A percentile compares a stretch with the other conserved stretches of the same genome.
phyloP scores from a whole-genome alignment of 2,329 filamentous ascomycete genomes.

The Coniochaeta prunicola region DNA sequence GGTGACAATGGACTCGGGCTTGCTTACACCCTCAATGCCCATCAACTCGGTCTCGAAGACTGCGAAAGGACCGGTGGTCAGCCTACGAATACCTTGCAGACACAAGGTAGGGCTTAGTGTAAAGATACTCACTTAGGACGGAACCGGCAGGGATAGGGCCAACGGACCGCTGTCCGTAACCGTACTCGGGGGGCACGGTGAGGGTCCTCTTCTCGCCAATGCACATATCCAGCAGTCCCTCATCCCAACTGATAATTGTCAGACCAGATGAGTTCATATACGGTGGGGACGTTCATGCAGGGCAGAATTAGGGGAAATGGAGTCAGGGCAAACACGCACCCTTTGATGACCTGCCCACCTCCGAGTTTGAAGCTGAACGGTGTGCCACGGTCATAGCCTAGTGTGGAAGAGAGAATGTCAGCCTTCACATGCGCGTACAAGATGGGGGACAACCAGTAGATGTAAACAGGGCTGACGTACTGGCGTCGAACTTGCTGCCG shows the following conservation, averaged over 20 bases:
- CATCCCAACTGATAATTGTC: slow-evolving; percentile 62
- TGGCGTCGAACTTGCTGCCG: slow-evolving; percentile 78
- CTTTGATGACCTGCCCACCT: slow-evolving; percentile 77
- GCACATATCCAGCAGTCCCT: slow-evolving; percentile 89
- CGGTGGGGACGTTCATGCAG: not conserved
- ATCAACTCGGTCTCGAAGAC: slow-evolving; percentile 91
- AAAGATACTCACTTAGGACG: slow-evolving; percentile 53
- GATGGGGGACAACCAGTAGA: not conserved
- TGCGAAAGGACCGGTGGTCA: slow-evolving; percentile 20
- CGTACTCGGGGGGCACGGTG: slow-evolving; percentile 81
- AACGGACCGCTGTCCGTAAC: slow-evolving; percentile 68
- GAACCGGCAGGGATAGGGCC: slow-evolving; percentile 79
- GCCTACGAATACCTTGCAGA: slow-evolving; percentile 4
- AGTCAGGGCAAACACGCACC: slow-evolving; percentile 42
- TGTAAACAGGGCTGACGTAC: slow-evolving; percentile 26
- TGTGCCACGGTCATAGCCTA: slow-evolving; percentile 63
- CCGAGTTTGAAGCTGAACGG: slow-evolving; percentile 80
- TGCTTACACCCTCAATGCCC: slow-evolving; percentile 66
- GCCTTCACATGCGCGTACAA: slow-evolving; percentile 7
- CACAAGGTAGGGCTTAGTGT: not conserved
- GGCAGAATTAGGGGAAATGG: not conserved
- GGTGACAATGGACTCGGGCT: slow-evolving; percentile 37
- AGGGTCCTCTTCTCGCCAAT: slow-evolving; percentile 85
- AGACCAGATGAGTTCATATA: slow-evolving; percentile 2
- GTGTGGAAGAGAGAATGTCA: slow-evolving; percentile 32